A percentile compares a stretch with the other conserved stretches of the same genome.
Evolutionary conservation across 495 filamentous ascomycete species (phyloP).

Genomic region (Penicillium pulvis): DNA sequence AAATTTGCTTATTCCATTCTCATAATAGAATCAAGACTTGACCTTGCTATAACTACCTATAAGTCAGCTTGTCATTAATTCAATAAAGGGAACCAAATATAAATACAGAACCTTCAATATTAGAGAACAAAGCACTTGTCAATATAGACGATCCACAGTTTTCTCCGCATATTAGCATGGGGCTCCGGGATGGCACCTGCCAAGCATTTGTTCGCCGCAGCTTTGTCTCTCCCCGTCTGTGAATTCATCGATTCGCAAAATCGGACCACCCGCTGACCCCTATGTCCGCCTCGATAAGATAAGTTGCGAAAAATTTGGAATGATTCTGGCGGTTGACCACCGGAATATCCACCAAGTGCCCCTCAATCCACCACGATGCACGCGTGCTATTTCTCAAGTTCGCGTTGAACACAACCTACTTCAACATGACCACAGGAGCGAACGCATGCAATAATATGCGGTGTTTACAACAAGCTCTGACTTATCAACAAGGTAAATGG

Average conservation of each 20-base stretch:
- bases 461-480: conserved; percentile 3
- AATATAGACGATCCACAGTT: neutral
- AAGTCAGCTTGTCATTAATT: neutral
- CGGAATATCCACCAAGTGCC: neutral
- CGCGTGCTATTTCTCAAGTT: neutral
- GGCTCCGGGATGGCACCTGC: neutral
- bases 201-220: neutral
- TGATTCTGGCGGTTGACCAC: neutral
- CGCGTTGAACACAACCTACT: neutral
- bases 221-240: neutral
- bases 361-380: neutral
- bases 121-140: too few species aligned
- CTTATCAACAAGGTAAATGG: neutral
- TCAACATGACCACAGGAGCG: conserved; percentile 17
- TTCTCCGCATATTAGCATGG: neutral
- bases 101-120: too few species aligned
- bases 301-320: neutral
- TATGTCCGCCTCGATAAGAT: neutral
- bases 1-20: neutral
- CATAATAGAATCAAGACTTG: neutral
- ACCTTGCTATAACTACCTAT: too few species aligned
- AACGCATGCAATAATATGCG: conserved; percentile 11
- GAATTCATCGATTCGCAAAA: neutral
- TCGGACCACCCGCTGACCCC: neutral
- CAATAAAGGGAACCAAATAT: neutral